Base-by-base conservation (phyloP, 345 rosid genomes). In the Boechera divaricarpa region DNA sequence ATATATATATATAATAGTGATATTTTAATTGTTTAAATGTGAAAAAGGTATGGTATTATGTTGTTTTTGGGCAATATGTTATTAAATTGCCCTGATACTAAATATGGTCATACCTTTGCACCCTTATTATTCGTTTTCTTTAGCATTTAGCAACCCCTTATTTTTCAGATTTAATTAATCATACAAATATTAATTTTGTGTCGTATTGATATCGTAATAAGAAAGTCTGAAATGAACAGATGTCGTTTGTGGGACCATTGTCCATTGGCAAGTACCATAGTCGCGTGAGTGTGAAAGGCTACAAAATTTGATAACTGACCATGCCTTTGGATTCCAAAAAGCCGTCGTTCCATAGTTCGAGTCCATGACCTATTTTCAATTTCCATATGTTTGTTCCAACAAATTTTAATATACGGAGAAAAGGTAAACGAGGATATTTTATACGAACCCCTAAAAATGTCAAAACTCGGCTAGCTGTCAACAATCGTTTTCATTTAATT, bases 391-490 rank as follows among this genome's bases (percentile, higher is more conserved):
- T 76, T 52, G 9, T 62, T 36, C 15, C 52, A 8, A 63, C 54
- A 16, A 16, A 61, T 21, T 63, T 38, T n/a, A 44, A 32, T 44
- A 26, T 53, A 24, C 24, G 10, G 62, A 51, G 24, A 69, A 76
- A 69, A 60, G 31, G 57, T 53, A 32, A 63, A 70, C 45, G 54
- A 55, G 1, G 10, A 47, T 60, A 49, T 76, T 35, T 60, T 57
- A 21, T 31, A 29, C 31, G 68, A 71, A 64, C 18, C 41, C 67
- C 63, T 70, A 49, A 65, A 73, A 77, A 77, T 63, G 81, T 77
- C 72, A 77, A 77, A 63, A 48, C 32, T 63, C 11, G 48, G 70
- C 26, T 64, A 71, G 76, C 72, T 71, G 77, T 71, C 67, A 64
- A 47, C 39, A 29, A 21, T 64, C 56, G 6, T 57, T 70, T 57